A percentile compares a stretch with the other conserved stretches of the same genome.
Conservation (phyloP, 2,329 filamentous ascomycete genomes). For the Kalmusia sp. region DNA sequence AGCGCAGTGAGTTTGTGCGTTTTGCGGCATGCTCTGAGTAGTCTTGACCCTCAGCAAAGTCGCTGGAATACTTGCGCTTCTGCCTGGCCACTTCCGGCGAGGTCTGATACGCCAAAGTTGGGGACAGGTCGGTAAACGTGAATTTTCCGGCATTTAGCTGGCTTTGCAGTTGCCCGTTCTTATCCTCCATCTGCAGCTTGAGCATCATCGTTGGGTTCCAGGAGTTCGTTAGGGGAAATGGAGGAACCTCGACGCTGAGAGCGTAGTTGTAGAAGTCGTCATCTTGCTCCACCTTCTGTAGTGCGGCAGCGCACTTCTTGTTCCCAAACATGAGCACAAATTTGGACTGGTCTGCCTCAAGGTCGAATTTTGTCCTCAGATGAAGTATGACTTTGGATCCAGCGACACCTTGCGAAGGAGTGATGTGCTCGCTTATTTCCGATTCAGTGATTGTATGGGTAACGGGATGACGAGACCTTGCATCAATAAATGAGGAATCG, state of each 20-base stretch:
- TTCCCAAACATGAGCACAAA: constrained; percentile 79
- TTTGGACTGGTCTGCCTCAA: constrained; percentile 63
- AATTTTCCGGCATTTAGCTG: constrained; percentile 67
- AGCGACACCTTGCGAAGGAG: constrained; percentile 70
- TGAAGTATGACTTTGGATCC: constrained; percentile 77
- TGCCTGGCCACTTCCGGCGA: constrained; percentile 31
- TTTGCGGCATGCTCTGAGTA: constrained; percentile 42
- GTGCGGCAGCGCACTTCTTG: constrained; percentile 72
- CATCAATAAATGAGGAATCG: constrained; percentile 63
- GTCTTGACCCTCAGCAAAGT: constrained; percentile 34
- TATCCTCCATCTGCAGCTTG: constrained; percentile 66
- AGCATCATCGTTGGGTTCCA: constrained; percentile 64
- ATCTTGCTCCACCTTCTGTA: constrained; percentile 66
- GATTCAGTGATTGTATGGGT: constrained; percentile 55
- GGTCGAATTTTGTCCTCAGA: constrained; percentile 76
- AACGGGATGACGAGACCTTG: constrained; percentile 61
- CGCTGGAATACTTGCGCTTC: constrained; percentile 43
- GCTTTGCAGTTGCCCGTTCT: constrained; percentile 58
- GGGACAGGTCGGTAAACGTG: constrained; percentile 62
- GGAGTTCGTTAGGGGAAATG: constrained; percentile 64
- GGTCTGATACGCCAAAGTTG: constrained; percentile 39
- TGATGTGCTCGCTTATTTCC: constrained; percentile 68
- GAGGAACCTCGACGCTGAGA: constrained; percentile 75
- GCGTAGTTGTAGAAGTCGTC: constrained; percentile 72
- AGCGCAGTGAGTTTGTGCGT: constrained; percentile 47